A percentile compares a stretch with the other conserved stretches of the same genome.
These are phyloP conservation scores for Syzygium grande DNA, from an alignment of 345 rosid genomes.

Conservation along the genomic window DNA sequence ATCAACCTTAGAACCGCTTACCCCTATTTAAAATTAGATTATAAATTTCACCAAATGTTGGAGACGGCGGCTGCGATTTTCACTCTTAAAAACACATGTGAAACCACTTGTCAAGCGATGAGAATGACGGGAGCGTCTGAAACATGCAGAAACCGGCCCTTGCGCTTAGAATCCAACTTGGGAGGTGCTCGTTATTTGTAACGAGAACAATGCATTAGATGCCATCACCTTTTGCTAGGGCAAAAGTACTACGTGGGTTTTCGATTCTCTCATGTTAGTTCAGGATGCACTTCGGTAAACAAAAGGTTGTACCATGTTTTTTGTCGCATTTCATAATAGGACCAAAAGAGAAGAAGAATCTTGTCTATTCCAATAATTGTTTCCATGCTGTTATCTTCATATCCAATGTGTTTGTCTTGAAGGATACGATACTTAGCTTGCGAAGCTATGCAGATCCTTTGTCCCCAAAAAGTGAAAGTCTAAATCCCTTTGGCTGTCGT, in stretches of 20 bases:
- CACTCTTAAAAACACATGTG: background rate
- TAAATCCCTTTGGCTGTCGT: background rate
- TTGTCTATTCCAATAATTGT: background rate
- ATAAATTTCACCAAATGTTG: background rate
- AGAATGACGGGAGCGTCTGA: background rate
- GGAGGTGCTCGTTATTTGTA: background rate
- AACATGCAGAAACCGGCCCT: background rate
- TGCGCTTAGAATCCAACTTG: background rate
- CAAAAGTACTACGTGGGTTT: background rate
- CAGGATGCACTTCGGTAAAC: background rate
- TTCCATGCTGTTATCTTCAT: background rate
- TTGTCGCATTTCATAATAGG: background rate
- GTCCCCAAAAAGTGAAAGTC: background rate
- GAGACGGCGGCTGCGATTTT: background rate
- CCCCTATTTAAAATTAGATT: background rate
- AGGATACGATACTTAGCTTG: background rate
- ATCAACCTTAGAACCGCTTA: accelerated
- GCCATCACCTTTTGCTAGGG: background rate
- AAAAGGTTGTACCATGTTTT: background rate
- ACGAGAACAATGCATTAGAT: background rate
- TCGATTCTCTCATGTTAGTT: background rate
- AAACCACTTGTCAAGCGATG: background rate
- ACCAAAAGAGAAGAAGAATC: background rate
- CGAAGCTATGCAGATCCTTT: background rate
- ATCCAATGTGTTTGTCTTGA: background rate